These are phyloP conservation scores for Ampelocalamus luodianensis DNA, from an alignment of 176 grass and related monocot genomes.

Conservation along the genomic window DNA sequence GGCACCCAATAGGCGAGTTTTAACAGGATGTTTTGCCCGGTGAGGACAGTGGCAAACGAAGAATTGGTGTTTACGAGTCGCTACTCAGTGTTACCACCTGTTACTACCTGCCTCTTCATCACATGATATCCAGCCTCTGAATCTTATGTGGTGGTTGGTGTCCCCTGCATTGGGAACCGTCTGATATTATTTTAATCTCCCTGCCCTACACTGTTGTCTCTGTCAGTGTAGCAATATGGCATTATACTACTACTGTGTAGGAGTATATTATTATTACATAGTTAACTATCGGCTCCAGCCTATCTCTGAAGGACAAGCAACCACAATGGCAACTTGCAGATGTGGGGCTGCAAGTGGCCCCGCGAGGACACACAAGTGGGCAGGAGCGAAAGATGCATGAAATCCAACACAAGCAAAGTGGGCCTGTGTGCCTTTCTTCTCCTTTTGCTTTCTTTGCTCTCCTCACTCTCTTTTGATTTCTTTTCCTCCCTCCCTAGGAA, in stretches of 20 bases:
- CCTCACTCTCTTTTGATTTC: neutral
- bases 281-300: slow-evolving; percentile 6
- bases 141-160: neutral
- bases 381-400: slow-evolving; percentile 38
- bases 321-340: slow-evolving; percentile 35
- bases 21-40: neutral
- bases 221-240: neutral
- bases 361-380: slow-evolving; percentile 3
- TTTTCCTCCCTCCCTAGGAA: slow-evolving; percentile 37
- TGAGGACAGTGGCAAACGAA: neutral
- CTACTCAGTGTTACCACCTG: neutral
- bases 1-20: neutral
- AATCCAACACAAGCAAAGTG: slow-evolving; percentile 55
- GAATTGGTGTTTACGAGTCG: neutral
- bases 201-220: neutral
- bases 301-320: slow-evolving; percentile 16
- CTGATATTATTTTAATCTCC: slow-evolving; percentile 19
- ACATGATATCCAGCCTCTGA: slow-evolving; percentile 8
- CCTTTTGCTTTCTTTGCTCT: slow-evolving; percentile 34
- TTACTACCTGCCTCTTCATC: neutral
- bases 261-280: neutral
- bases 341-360: slow-evolving; percentile 42
- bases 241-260: neutral
- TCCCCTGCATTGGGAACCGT: slow-evolving; percentile 8
- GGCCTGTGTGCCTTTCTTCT: neutral